A percentile compares a stretch with the other conserved stretches of the same genome.
Conservation (phyloP, 345 rosid species). For the Theobroma cacao region DNA sequence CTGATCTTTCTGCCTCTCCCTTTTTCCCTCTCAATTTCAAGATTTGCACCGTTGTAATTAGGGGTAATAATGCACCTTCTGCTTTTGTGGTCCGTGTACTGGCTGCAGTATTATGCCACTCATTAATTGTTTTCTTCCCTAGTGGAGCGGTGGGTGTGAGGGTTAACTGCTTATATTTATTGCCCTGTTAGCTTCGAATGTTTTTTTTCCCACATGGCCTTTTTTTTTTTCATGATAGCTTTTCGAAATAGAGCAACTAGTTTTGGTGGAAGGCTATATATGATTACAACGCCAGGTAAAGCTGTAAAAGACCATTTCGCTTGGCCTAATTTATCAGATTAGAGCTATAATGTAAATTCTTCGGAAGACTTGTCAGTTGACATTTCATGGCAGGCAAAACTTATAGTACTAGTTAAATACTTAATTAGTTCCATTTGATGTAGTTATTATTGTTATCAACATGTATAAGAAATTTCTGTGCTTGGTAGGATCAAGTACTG, state of each 20-base stretch:
- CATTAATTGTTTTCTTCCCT: not conserved
- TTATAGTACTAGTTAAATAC: not conserved
- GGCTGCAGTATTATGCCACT: not conserved
- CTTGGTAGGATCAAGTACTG: not conserved
- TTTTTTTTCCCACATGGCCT: not conserved
- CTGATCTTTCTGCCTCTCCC: not conserved
- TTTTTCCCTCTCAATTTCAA: not conserved
- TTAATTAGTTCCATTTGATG: no score
- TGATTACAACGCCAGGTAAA: not conserved
- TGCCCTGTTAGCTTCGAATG: not conserved
- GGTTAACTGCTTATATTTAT: not conserved
- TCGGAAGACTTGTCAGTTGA: not conserved
- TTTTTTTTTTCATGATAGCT: not conserved
- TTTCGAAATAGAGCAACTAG: not conserved
- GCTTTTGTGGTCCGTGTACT: not conserved
- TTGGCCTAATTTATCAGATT: not conserved
- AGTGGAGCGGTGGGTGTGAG: not conserved
- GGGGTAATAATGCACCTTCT: not conserved
- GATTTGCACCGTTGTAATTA: not conserved
- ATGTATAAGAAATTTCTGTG: not conserved
- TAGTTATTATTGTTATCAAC: no score
- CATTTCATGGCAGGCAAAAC: not conserved
- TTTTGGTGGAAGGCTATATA: not conserved
- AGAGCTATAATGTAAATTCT: not conserved
- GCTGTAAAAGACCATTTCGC: not conserved